Evolutionary conservation across 1,284 basidiomycete species (phyloP), one percentile per base, ranked within the genome.

Genomic region (Phenoliferia sp.): DNA sequence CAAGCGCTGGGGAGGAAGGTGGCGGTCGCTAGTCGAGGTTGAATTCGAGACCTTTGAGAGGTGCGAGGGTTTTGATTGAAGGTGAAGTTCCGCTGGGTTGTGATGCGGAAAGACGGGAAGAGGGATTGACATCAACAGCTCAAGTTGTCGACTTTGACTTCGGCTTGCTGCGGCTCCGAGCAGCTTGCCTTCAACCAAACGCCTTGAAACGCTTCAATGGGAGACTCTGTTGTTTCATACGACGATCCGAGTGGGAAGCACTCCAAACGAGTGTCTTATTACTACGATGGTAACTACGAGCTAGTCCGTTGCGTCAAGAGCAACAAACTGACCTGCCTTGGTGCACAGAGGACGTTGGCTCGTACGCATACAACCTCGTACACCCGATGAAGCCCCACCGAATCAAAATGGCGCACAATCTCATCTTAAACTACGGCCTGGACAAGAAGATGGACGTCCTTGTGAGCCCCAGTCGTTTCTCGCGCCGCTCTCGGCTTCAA

Each of bases 401-500:
- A 29, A 97, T 99, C 83, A 89, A 95, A 74, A 99, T 99, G 96
- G 97, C 94, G 78, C 96, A 99, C 81, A 95, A 94, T 12, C 85
- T 99, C 50, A 95, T 99, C 65, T 99, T 99, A 96, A 99, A 99
- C 82, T 99, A 98, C 78, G 94, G 94, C 28, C 70, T 80, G n/a
- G 79, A 80, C 75, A 80, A 80, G 64, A 74, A 79, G 65, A 80
- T 81, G 80, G 80, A 80, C 73, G 80, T 81, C 70, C 80, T 80
- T 61, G 78, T 79, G 48, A 64, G 77, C 17, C 15, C 39, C 26
- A 17, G 19, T 19, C 34, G 26, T 7, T 6, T 26, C 29, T 5
- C 28, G 33, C 58, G 3, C 36, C 19, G 10, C 55, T 17, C 39
- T 4, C 36, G 34, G 22, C 6, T 31, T 10, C 33, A 35, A n/a